Evolutionary conservation across 495 filamentous ascomycete genomes (phyloP).

Genomic region (Physcia stellaris): DNA sequence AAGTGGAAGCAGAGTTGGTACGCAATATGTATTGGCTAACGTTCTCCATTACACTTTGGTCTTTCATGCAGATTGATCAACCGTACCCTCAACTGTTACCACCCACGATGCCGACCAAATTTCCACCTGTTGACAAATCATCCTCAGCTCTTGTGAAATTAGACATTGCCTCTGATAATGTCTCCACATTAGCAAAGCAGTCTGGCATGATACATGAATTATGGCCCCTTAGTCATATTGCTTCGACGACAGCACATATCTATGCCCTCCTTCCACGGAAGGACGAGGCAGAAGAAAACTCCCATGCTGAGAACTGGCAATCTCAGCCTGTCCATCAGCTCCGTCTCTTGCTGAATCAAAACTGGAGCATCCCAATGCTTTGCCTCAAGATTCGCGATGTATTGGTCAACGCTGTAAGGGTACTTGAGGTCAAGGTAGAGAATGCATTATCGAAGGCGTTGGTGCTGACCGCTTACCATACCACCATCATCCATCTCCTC

Average conservation of each 20-base stretch:
- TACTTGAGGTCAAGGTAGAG: conserved; percentile 5
- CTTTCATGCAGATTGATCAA: conserved; percentile 14
- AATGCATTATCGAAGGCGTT: conserved; percentile 6
- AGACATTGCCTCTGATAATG: conserved; percentile 13
- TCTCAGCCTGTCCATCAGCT: conserved; percentile 6
- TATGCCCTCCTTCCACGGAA: conserved; percentile 5
- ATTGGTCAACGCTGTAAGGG: conserved; percentile 5
- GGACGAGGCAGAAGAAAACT: background rate
- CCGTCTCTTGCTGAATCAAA: conserved; percentile 4
- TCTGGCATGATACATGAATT: conserved; percentile 11
- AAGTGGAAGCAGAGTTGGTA: conserved; percentile 12
- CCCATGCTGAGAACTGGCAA: conserved; percentile 6
- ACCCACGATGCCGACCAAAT: conserved; percentile 2
- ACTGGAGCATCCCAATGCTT: conserved; percentile 5
- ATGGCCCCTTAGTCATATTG: conserved; percentile 14
- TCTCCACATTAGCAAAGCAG: conserved; percentile 12
- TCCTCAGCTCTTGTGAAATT: conserved; percentile 7
- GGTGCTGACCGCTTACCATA: conserved; percentile 13
- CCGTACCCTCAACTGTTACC: conserved; percentile 9
- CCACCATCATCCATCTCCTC: conserved; percentile 14
- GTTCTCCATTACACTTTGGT: conserved; percentile 13
- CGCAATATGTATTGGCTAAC: conserved; percentile 14
- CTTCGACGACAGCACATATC: conserved; percentile 12
- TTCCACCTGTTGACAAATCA: conserved; percentile 12
- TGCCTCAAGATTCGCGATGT: conserved; percentile 11